Base-by-base conservation (phyloP, 495 filamentous ascomycete species). In the Talaromyces adpressus region DNA sequence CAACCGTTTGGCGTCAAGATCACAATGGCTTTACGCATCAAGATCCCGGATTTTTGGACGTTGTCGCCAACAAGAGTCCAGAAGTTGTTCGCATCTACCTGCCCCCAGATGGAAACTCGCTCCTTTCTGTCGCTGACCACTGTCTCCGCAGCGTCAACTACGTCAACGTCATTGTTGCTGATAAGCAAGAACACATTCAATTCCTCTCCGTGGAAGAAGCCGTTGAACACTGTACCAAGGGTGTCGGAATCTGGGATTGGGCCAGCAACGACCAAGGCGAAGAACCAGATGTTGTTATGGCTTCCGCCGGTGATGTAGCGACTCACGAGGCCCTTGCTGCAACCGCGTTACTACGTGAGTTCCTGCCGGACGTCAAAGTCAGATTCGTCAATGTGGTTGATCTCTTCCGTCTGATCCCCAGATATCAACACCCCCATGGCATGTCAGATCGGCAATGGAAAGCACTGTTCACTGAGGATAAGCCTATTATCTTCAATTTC, bases 1-100 rank as follows among this genome's bases (percentile, higher is more conserved):
- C 87, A 1, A 89, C 89, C 2, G 88, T 90, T 57, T 90, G 88
- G 88, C 73, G 88, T 66, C 88, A 91, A 72, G 88, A 91, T 69
- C 88, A 91, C 78, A 90, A 90, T 67, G 88, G 87, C 57, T 91
- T 91, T 70, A 91, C 87, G 0, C 88, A 91, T 72, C 88, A 91
- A 71, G 88, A 91, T 64, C 87, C 87, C 0, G 87, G 88, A 20
- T 91, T 90, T 81, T 80, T 90, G 16, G 87, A 90, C 67, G 85
- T 90, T 1, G 81, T 90, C 2, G 84, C 84, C 64, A 91, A 91
- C 77, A 91, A 90, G 74, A 84, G 79, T 70, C 87, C 88, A 14
- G 84, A 89, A 63, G 86, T 91, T 2, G 87, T 90, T 45, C 85
- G 88, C 56, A 90, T 91, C 70, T 91, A 91, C 67, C 84, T 91